Evolutionary conservation across 1,284 basidiomycete genomes (phyloP).

Genomic region (Inonotus hispidus): DNA sequence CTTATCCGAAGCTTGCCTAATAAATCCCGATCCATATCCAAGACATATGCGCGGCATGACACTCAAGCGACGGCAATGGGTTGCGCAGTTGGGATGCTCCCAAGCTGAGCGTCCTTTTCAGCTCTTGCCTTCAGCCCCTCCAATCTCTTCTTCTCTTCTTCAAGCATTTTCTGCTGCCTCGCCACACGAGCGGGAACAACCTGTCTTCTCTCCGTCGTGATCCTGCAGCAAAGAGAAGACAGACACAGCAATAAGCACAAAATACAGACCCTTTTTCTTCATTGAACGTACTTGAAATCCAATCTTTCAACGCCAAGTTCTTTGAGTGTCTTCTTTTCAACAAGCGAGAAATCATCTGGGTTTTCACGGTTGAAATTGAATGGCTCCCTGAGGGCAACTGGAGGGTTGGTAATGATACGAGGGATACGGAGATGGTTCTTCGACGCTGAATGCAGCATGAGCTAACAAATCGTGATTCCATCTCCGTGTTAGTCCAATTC

Average conservation of each 20-base stretch:
- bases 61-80: conserved; percentile 26
- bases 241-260: background rate
- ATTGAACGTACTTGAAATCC: conserved; percentile 31
- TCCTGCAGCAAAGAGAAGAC: background rate
- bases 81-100: conserved; percentile 4
- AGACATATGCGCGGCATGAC: too few species aligned
- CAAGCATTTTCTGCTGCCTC: conserved; percentile 29
- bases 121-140: conserved; percentile 21
- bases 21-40: too few species aligned
- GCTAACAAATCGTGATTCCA: conserved; percentile 11
- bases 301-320: conserved; percentile 44
- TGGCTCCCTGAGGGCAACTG: conserved; percentile 46
- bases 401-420: conserved; percentile 58
- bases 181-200: conserved; percentile 15
- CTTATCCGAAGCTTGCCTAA: too few species aligned
- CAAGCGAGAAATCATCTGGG: conserved; percentile 44
- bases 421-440: conserved; percentile 50
- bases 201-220: conserved; percentile 14
- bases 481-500: background rate
- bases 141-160: conserved; percentile 31
- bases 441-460: conserved; percentile 61
- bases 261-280: background rate
- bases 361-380: conserved; percentile 47
- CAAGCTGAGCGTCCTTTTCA: background rate
- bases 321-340: conserved; percentile 45